phyloP scores from a whole-genome alignment of 352 stramenopile species.

The Pythium aphanidermatum region DNA sequence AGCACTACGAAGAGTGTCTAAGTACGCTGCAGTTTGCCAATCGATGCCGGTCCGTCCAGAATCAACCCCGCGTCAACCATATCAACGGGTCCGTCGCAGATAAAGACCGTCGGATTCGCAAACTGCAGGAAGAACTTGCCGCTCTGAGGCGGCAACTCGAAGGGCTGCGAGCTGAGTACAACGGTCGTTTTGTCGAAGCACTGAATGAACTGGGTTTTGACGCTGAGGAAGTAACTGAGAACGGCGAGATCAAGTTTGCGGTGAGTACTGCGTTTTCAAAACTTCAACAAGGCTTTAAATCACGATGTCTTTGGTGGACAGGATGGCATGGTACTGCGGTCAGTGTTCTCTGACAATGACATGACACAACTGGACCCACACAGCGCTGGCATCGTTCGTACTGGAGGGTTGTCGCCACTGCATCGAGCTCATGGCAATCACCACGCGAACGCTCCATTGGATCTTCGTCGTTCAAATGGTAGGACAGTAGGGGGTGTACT shows the following conservation, averaged over 20 bases:
- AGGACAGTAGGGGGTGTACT: background rate
- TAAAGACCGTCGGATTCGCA: slow-evolving; percentile 80
- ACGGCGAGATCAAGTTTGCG: slow-evolving; percentile 77
- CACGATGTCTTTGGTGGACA: slow-evolving; percentile 16
- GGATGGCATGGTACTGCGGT: slow-evolving; percentile 64
- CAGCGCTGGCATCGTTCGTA: slow-evolving; percentile 1
- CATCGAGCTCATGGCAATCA: background rate
- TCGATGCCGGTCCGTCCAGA: slow-evolving; percentile 86
- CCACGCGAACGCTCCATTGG: background rate
- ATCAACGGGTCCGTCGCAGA: slow-evolving; percentile 80
- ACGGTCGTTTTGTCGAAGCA: slow-evolving; percentile 60
- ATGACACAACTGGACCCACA: background rate
- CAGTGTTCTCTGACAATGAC: slow-evolving; percentile 39
- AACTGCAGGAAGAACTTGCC: slow-evolving; percentile 70
- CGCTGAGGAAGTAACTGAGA: slow-evolving; percentile 67
- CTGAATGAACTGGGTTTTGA: slow-evolving; percentile 78
- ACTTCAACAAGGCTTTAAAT: too few species aligned
- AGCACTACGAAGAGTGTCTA: slow-evolving; percentile 89
- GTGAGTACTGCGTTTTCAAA: slow-evolving; percentile 33
- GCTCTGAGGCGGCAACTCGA: slow-evolving; percentile 58
- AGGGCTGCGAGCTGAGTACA: slow-evolving; percentile 64
- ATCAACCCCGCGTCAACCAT: slow-evolving; percentile 84
- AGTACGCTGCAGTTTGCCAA: slow-evolving; percentile 90
- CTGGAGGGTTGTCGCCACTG: slow-evolving; percentile 10
- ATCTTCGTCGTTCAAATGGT: slow-evolving; percentile 1